These are phyloP conservation scores for Bigelowiella natans DNA, from an alignment of 78 protist genomes.

Conservation along the genomic window DNA sequence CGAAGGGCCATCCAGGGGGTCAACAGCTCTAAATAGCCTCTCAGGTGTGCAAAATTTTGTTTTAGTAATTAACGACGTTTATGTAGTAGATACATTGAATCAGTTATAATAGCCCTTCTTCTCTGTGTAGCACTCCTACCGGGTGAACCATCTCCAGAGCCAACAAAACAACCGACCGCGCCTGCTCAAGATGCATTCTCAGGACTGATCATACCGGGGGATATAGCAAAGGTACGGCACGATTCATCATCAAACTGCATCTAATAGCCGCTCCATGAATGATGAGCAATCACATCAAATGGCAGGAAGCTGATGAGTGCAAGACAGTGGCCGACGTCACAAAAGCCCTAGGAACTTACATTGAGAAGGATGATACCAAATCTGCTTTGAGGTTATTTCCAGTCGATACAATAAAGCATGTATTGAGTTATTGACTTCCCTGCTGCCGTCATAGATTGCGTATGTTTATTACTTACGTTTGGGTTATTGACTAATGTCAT, in stretches of 20 bases:
- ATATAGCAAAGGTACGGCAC: not conserved
- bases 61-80: too few relatives aligned
- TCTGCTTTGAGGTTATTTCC: not conserved
- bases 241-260: not conserved
- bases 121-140: not conserved
- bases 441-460: too few relatives aligned
- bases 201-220: not conserved
- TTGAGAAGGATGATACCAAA: not conserved
- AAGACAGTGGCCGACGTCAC: not conserved
- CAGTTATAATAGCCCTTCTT: too few relatives aligned
- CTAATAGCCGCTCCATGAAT: not conserved
- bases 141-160: not conserved
- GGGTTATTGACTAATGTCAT: too few relatives aligned
- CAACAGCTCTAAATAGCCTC: too few relatives aligned
- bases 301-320: not conserved
- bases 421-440: too few relatives aligned
- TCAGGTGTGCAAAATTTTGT: too few relatives aligned
- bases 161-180: not conserved
- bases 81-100: too few relatives aligned
- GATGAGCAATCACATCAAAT: too few relatives aligned
- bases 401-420: too few relatives aligned
- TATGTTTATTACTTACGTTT: too few relatives aligned
- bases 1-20: too few relatives aligned
- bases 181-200: not conserved
- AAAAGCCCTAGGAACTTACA: not conserved